Evolutionary conservation across 306 rosid genomes (phyloP).

Genomic region (Prunus campanulata): DNA sequence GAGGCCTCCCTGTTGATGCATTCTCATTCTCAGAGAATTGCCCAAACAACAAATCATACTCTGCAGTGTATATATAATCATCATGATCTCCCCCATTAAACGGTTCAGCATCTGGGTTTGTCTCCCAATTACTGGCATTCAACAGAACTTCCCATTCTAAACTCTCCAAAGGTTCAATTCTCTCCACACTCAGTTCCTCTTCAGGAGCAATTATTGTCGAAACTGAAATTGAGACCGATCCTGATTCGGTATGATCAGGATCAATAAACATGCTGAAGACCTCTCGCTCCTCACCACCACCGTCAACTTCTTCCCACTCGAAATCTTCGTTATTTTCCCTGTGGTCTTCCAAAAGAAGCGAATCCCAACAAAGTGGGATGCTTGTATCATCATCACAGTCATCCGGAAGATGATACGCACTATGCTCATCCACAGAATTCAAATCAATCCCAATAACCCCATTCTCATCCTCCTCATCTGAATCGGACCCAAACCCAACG

Average conservation of each 20-base stretch:
- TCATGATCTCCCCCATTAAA: slow-evolving; percentile 49
- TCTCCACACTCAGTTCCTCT: slow-evolving; percentile 33
- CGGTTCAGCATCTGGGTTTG: slow-evolving; percentile 39
- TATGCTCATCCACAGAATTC: slow-evolving; percentile 52
- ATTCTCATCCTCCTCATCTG: slow-evolving; percentile 39
- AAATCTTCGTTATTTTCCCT: slow-evolving; percentile 58
- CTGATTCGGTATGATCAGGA: slow-evolving; percentile 35
- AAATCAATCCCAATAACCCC: slow-evolving; percentile 37
- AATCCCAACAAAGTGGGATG: slow-evolving; percentile 64
- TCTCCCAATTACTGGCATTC: slow-evolving; percentile 35
- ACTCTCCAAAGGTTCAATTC: slow-evolving; percentile 35
- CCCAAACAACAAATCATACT: slow-evolving; percentile 72
- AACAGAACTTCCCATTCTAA: slow-evolving; percentile 76
- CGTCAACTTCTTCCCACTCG: slow-evolving; percentile 90
- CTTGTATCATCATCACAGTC: slow-evolving; percentile 44
- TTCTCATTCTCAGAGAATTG: slow-evolving; percentile 60
- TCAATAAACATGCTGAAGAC: slow-evolving; percentile 42
- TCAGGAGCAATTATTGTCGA: slow-evolving; percentile 18
- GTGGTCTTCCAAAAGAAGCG: slow-evolving; percentile 61
- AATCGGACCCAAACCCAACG: slow-evolving; percentile 45
- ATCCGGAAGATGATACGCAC: slow-evolving; percentile 15
- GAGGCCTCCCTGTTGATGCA: slow-evolving; percentile 43
- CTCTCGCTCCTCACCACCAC: slow-evolving; percentile 57
- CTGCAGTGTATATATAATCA: slow-evolving; percentile 55
- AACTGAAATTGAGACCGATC: slow-evolving; percentile 17